A percentile compares a stretch with the other conserved stretches of the same genome.
Conservation (phyloP, 1,139 yeast species). For the Pichia kudriavzevii region DNA sequence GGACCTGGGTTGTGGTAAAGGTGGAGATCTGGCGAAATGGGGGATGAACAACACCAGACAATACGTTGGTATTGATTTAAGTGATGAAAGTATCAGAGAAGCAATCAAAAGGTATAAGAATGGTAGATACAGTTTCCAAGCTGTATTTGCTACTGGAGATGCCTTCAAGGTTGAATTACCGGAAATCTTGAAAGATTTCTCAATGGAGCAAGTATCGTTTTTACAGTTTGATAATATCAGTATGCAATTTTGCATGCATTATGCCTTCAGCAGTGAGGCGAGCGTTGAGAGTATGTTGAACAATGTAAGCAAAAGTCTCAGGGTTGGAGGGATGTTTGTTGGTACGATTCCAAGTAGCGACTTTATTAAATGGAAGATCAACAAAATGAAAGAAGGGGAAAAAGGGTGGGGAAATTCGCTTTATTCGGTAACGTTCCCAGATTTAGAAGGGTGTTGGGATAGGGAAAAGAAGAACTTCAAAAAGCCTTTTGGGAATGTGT, state of each 20-base stretch:
- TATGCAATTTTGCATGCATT: conserved; percentile 87
- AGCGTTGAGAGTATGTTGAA: conserved; percentile 65
- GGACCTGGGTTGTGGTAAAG: conserved; percentile 96
- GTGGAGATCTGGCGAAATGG: conserved; percentile 93
- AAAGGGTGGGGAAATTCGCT: conserved; percentile 78
- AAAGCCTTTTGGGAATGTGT: conserved; percentile 77
- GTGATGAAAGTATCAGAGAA: conserved; percentile 80
- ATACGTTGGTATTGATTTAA: conserved; percentile 85
- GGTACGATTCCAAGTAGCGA: conserved; percentile 96
- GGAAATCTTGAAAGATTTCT: conserved; percentile 49
- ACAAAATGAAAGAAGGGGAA: conserved; percentile 41
- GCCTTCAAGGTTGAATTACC: conserved; percentile 69
- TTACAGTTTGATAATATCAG: conserved; percentile 87
- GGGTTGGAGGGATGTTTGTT: conserved; percentile 76
- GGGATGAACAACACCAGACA: conserved; percentile 65
- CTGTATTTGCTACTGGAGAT: conserved; percentile 84
- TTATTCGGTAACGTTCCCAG: conserved; percentile 71
- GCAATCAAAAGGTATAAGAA: conserved; percentile 67
- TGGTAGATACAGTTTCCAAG: conserved; percentile 57
- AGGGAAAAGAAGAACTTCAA: conserved; percentile 67
- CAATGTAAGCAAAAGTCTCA: conserved; percentile 69
- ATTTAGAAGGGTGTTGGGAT: conserved; percentile 29
- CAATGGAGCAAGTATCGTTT: conserved; percentile 42
- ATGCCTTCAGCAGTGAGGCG: conserved; percentile 82
- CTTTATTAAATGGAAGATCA: conserved; percentile 60